Conservation (phyloP, 164 flowering plant species). For the Sedum album region DNA sequence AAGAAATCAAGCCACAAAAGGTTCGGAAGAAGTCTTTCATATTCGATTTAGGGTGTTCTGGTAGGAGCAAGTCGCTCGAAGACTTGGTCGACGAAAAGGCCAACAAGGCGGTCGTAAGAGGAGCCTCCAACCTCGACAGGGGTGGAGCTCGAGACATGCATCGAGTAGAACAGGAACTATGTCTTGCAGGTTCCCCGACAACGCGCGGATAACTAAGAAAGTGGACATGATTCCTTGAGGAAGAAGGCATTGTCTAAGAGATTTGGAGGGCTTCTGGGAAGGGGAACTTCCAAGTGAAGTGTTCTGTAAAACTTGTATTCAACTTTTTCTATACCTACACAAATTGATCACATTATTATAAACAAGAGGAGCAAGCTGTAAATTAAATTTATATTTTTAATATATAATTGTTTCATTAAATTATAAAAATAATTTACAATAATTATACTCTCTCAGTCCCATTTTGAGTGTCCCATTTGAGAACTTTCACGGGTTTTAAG, state of each 20-base stretch:
- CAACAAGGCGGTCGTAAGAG: slow-evolving; percentile 13
- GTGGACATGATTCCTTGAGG: slow-evolving; percentile 31
- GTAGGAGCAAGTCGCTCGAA: slow-evolving; percentile 18
- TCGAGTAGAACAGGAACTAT: slow-evolving; percentile 18
- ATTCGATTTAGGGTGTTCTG: slow-evolving; percentile 18
- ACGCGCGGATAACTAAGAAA: slow-evolving; percentile 22
- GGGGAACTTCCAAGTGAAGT: too few relatives aligned
- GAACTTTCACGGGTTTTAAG: too few relatives aligned
- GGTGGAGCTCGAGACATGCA: too few relatives aligned
- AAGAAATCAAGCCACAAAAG: slow-evolving; percentile 20
- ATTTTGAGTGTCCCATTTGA: too few relatives aligned
- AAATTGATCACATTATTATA: too few relatives aligned
- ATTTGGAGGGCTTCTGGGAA: slow-evolving; percentile 47
- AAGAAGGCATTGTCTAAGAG: slow-evolving; percentile 45
- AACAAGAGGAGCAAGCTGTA: too few relatives aligned
- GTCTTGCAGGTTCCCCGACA: slow-evolving; percentile 22
- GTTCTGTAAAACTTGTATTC: too few relatives aligned
- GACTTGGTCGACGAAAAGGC: slow-evolving; percentile 6
- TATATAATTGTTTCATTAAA: too few relatives aligned
- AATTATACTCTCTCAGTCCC: too few relatives aligned
- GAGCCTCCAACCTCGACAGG: slow-evolving; percentile 28
- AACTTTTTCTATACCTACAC: too few relatives aligned
- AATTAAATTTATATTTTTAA: too few relatives aligned
- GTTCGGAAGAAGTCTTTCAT: slow-evolving; percentile 18
- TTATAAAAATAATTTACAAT: too few relatives aligned